These are phyloP conservation scores for Amaranthus tricolor DNA, from an alignment of 179 eudicot genomes.

Conservation along the genomic window DNA sequence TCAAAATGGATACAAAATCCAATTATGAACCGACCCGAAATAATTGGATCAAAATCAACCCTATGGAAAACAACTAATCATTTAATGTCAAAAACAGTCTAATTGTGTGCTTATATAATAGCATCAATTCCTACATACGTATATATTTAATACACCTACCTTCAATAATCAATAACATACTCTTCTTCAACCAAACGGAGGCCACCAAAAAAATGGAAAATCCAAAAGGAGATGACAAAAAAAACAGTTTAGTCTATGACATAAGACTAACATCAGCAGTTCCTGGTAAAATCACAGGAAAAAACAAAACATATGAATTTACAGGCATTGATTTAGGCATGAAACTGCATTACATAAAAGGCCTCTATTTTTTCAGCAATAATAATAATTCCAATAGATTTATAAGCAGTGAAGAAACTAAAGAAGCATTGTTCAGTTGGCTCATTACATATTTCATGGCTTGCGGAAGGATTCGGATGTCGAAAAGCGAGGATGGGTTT, in stretches of 20 bases:
- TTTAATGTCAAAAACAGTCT: no score
- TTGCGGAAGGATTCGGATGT: slow-evolving; percentile 57
- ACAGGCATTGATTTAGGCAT: slow-evolving; percentile 55
- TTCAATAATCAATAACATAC: no score
- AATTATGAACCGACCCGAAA: no score
- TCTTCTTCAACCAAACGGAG: no score
- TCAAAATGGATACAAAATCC: no score
- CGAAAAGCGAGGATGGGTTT: neutral
- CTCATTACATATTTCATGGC: slow-evolving; percentile 35
- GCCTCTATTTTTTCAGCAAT: slow-evolving; percentile 52
- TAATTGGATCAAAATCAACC: no score
- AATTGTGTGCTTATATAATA: no score
- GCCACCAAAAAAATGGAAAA: neutral
- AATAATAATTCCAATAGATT: slow-evolving; percentile 27
- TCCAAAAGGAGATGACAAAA: neutral
- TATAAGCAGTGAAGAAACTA: slow-evolving; percentile 25
- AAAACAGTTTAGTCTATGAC: slow-evolving; percentile 8
- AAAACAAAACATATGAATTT: slow-evolving; percentile 38
- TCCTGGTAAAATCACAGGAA: slow-evolving; percentile 48
- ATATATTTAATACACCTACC: no score
- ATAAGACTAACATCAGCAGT: slow-evolving; percentile 54
- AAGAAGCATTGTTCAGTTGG: slow-evolving; percentile 48
- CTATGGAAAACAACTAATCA: no score
- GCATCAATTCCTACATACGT: no score
- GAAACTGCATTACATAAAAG: slow-evolving; percentile 69